Conservation (phyloP, 176 grass and related monocot genomes). For the Tuctoria greenei region DNA sequence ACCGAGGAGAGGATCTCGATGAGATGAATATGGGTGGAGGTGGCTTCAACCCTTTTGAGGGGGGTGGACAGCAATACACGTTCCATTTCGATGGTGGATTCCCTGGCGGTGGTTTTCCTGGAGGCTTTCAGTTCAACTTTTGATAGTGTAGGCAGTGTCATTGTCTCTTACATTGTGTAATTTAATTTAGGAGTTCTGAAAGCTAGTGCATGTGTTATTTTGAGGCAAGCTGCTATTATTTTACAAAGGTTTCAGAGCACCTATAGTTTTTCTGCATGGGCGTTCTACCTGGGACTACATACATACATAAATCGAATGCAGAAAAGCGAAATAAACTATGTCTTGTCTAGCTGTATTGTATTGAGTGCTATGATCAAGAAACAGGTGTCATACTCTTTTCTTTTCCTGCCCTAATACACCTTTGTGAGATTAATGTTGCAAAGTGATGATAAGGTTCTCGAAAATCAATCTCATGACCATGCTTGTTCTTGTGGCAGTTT, state of each 20-base stretch:
- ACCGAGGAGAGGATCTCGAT: conserved; percentile 84
- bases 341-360: no score
- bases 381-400: no score
- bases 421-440: no score
- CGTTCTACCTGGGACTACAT: no score
- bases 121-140: conserved; percentile 72
- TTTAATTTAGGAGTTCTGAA: conserved; percentile 30
- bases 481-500: no score
- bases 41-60: conserved; percentile 70
- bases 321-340: no score
- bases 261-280: conserved; percentile 1
- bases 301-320: no score
- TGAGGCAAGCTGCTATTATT: conserved; percentile 3
- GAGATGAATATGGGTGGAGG: conserved; percentile 76
- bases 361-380: no score
- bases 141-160: conserved; percentile 7
- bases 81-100: conserved; percentile 85
- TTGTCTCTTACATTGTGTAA: not conserved
- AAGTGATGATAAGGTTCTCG: no score
- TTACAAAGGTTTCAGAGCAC: conserved; percentile 17
- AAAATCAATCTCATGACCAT: no score
- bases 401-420: no score
- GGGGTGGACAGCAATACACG: conserved; percentile 63
- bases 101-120: conserved; percentile 61
- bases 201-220: conserved; percentile 22